Evolutionary conservation across 306 rosid species (phyloP).

Genomic region (Oxytropis ochrocephala): DNA sequence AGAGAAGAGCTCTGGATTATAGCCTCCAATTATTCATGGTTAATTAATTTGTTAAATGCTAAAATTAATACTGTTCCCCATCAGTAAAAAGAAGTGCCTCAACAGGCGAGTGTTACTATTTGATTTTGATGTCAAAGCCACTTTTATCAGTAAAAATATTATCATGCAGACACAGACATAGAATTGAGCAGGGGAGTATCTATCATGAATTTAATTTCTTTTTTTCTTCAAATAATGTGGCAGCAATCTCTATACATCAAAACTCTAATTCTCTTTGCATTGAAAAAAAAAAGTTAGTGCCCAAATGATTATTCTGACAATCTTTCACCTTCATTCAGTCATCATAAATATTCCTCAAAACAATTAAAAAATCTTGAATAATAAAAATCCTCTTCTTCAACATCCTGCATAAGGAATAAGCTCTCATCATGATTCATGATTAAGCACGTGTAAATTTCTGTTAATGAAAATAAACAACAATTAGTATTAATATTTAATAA

Average conservation of each 20-base stretch:
- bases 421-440: constrained; percentile 38
- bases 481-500: background rate
- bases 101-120: background rate
- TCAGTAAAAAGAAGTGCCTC: constrained; percentile 7
- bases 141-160: constrained; percentile 28
- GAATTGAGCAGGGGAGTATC: constrained; percentile 18
- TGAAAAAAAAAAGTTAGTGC: constrained; percentile 32
- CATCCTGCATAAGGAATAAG: constrained; percentile 52
- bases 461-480: constrained; percentile 15
- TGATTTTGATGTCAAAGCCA: constrained; percentile 20
- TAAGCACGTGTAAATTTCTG: constrained; percentile 1
- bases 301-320: constrained; percentile 56
- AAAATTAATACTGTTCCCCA: constrained; percentile 8
- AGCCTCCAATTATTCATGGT: constrained; percentile 14
- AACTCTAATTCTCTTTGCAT: constrained; percentile 33
- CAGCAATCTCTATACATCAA: constrained; percentile 35
- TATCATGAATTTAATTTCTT: constrained; percentile 5
- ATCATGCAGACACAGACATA: constrained; percentile 16
- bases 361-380: constrained; percentile 66
- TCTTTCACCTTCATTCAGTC: constrained; percentile 49
- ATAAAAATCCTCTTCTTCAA: constrained; percentile 42
- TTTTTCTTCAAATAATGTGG: constrained; percentile 24
- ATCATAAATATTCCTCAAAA: constrained; percentile 43
- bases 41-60: background rate
- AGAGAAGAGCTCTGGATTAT: constrained; percentile 16